phyloP scores from a whole-genome alignment of 1,284 basidiomycete genomes.

The Volvariella surrecta region DNA sequence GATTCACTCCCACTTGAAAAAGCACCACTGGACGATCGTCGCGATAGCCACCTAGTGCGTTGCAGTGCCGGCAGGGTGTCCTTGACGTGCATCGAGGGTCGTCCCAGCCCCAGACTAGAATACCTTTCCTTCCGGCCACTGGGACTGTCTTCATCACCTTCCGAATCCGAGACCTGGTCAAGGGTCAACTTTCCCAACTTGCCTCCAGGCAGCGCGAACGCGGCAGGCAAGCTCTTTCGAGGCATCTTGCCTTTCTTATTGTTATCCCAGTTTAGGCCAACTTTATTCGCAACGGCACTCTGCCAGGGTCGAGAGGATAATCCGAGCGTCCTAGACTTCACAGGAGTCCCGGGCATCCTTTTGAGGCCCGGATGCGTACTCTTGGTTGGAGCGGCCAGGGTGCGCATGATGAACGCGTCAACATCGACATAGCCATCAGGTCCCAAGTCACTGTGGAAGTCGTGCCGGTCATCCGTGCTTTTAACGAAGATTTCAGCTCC shows the following conservation, averaged over 20 bases:
- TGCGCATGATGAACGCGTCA: slow-evolving; percentile 64
- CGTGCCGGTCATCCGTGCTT: slow-evolving; percentile 30
- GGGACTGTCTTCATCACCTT: slow-evolving; percentile 51
- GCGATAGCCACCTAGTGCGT: slow-evolving; percentile 52
- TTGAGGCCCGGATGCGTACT: slow-evolving; percentile 39
- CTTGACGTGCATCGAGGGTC: slow-evolving; percentile 31
- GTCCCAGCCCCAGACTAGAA: slow-evolving; percentile 58
- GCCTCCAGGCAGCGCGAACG: slow-evolving; percentile 36
- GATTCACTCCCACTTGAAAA: slow-evolving; percentile 70
- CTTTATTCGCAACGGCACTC: slow-evolving; percentile 63
- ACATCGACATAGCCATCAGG: slow-evolving; percentile 35
- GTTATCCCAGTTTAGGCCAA: slow-evolving; percentile 46
- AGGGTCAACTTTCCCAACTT: slow-evolving; percentile 19
- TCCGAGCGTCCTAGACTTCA: slow-evolving; percentile 56
- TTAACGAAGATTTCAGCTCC: slow-evolving; percentile 27
- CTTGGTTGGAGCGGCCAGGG: slow-evolving; percentile 51
- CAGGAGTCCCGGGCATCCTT: slow-evolving; percentile 69
- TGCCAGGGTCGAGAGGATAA: slow-evolving; percentile 61
- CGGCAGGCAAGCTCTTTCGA: slow-evolving; percentile 67
- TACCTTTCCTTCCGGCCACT: slow-evolving; percentile 45
- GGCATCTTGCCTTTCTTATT: slow-evolving; percentile 43
- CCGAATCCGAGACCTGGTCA: slow-evolving; percentile 36
- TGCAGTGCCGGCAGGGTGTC: slow-evolving; percentile 25
- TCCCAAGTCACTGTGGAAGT: slow-evolving; percentile 13
- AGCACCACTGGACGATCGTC: slow-evolving; percentile 68